phyloP scores from a whole-genome alignment of 129 eudicot species.

The Centrapalus pauciflorus region DNA sequence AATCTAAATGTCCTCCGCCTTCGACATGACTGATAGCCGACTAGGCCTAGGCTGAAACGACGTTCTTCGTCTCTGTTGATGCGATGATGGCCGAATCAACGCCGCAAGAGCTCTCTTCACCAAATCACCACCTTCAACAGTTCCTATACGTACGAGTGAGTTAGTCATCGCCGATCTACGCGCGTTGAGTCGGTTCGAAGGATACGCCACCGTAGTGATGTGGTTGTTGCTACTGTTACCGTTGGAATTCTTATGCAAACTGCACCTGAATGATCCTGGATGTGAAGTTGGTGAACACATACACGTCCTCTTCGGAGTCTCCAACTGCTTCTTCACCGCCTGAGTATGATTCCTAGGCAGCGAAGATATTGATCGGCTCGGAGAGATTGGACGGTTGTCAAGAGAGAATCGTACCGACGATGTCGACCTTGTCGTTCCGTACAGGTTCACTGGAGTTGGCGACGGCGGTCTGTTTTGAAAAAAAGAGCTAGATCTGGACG shows the following conservation, averaged over 20 bases:
- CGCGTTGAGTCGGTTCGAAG: slow-evolving; percentile 57
- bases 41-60: slow-evolving; percentile 65
- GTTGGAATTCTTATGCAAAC: slow-evolving; percentile 47
- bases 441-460: slow-evolving; percentile 40
- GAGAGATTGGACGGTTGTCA: slow-evolving; percentile 48
- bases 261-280: slow-evolving; percentile 91
- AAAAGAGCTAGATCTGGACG: slow-evolving; percentile 29
- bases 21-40: slow-evolving; percentile 73
- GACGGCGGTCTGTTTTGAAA: slow-evolving; percentile 33
- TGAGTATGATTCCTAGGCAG: slow-evolving; percentile 27
- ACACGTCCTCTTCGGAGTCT: slow-evolving; percentile 55
- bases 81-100: slow-evolving; percentile 86
- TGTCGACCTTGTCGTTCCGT: slow-evolving; percentile 17
- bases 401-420: slow-evolving; percentile 48
- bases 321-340: slow-evolving; percentile 33
- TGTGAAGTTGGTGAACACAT: slow-evolving; percentile 95
- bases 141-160: slow-evolving; percentile 78
- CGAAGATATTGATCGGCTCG: slow-evolving; percentile 51
- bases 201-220: slow-evolving; percentile 32
- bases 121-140: slow-evolving; percentile 83
- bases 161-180: slow-evolving; percentile 91
- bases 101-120: slow-evolving; percentile 80
- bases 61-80: slow-evolving; percentile 59
- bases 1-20: slow-evolving; percentile 22
- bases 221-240: not conserved